phyloP scores from a whole-genome alignment of 768 basidiomycete genomes.

The Xerocomus spinulosus region DNA sequence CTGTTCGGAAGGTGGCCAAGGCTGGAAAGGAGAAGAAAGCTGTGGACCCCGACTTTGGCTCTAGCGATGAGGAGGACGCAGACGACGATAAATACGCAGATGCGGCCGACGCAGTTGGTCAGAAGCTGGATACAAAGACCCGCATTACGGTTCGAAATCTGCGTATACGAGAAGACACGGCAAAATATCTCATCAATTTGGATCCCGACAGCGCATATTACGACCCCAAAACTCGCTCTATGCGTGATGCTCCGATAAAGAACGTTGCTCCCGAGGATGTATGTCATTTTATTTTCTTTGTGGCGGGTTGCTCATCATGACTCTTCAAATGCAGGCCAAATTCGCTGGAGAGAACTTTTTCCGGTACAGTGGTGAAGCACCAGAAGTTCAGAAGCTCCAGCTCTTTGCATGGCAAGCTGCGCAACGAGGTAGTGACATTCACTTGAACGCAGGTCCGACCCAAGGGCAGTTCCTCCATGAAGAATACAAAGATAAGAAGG shows the following conservation, averaged over 20 bases:
- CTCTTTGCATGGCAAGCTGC: slow-evolving; percentile 97
- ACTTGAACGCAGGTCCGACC: slow-evolving; percentile 94
- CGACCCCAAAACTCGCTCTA: slow-evolving; percentile 98
- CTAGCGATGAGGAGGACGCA: slow-evolving; percentile 91
- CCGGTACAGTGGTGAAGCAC: slow-evolving; percentile 88
- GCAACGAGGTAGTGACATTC: slow-evolving; percentile 89
- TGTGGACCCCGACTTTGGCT: slow-evolving; percentile 89
- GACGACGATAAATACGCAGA: slow-evolving; percentile 99
- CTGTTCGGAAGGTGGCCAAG: slow-evolving; percentile 92
- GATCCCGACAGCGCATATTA: slow-evolving; percentile 96
- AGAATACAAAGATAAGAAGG: slow-evolving; percentile 91
- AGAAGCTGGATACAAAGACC: slow-evolving; percentile 97
- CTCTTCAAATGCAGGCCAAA: slow-evolving; percentile 47
- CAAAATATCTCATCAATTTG: slow-evolving; percentile 96
- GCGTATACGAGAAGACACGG: slow-evolving; percentile 98
- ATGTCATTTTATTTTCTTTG: slow-evolving; percentile 26
- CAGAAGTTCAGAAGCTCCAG: slow-evolving; percentile 86
- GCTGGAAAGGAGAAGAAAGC: slow-evolving; percentile 70
- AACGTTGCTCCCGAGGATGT: slow-evolving; percentile 85
- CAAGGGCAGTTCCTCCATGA: slow-evolving; percentile 89
- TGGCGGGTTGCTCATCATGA: not conserved
- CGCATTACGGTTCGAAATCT: slow-evolving; percentile 97
- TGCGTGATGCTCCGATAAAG: slow-evolving; percentile 92
- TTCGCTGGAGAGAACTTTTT: slow-evolving; percentile 98
- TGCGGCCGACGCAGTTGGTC: slow-evolving; percentile 94